These are phyloP conservation scores for Beverwykella pulmonaria DNA, from an alignment of 495 filamentous ascomycete species.

Conservation along the genomic window DNA sequence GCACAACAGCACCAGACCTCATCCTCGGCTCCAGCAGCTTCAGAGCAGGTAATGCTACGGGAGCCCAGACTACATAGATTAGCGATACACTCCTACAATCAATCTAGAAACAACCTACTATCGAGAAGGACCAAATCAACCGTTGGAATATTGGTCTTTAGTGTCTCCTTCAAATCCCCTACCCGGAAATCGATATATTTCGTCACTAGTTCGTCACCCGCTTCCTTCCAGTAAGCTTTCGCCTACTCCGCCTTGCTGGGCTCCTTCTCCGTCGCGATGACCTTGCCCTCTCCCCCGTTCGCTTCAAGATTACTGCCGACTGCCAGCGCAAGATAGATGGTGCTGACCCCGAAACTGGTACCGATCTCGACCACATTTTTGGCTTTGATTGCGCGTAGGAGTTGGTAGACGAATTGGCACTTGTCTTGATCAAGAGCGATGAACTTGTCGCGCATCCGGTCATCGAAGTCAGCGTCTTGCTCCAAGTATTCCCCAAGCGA, in stretches of 20 bases:
- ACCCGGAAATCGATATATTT: constrained; percentile 55
- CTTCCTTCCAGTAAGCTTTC: constrained; percentile 53
- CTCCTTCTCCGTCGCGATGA: constrained; percentile 62
- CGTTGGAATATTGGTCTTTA: constrained; percentile 47
- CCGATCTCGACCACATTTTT: constrained; percentile 59
- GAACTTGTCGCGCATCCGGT: constrained; percentile 55
- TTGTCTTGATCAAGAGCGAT: constrained; percentile 59
- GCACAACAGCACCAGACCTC: constrained; percentile 53
- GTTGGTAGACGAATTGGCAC: constrained; percentile 54
- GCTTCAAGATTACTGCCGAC: constrained; percentile 48
- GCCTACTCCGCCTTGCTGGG: constrained; percentile 51
- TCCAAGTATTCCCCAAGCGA: too few relatives aligned
- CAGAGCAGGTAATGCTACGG: constrained; percentile 55
- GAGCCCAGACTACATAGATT: constrained; percentile 49
- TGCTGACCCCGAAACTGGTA: constrained; percentile 62
- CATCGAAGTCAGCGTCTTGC: constrained; percentile 20
- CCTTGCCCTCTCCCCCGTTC: constrained; percentile 42
- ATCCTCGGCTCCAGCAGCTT: constrained; percentile 52
- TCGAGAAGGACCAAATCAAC: constrained; percentile 60
- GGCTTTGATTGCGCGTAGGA: constrained; percentile 49
- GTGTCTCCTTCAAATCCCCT: constrained; percentile 58
- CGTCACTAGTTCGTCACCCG: constrained; percentile 48
- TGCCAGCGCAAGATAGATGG: constrained; percentile 62
- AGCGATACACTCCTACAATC: too few relatives aligned
- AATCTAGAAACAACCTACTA: constrained; percentile 28